phyloP scores from a whole-genome alignment of 805 yeast genomes.

The Teunomyces atbi region DNA sequence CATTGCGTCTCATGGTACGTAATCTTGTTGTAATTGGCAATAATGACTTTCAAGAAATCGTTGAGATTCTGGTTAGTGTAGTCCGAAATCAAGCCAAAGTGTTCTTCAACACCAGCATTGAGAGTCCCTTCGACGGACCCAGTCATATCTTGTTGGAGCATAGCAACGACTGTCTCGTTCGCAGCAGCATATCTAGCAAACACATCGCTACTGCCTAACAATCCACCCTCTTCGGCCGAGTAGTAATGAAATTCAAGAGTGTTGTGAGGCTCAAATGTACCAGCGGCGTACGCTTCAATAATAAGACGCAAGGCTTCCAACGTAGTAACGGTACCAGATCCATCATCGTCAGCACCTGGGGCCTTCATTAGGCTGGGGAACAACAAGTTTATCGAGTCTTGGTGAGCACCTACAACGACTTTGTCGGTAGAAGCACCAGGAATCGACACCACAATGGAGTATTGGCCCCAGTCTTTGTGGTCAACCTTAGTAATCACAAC shows the following conservation, averaged over 20 bases:
- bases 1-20: slow-evolving; percentile 74
- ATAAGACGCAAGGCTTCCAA: slow-evolving; percentile 73
- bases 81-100: slow-evolving; percentile 80
- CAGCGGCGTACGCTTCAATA: slow-evolving; percentile 30
- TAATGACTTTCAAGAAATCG: slow-evolving; percentile 58
- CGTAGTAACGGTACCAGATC: slow-evolving; percentile 79
- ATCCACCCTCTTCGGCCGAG: slow-evolving; percentile 93
- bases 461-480: slow-evolving; percentile 76
- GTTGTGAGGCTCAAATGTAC: slow-evolving; percentile 55
- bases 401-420: slow-evolving; percentile 86
- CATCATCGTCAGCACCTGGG: slow-evolving; percentile 96
- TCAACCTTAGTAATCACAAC: slow-evolving; percentile 47
- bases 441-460: slow-evolving; percentile 66
- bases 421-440: slow-evolving; percentile 48
- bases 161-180: slow-evolving; percentile 61
- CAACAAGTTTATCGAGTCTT: slow-evolving; percentile 75
- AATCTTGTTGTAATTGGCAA: slow-evolving; percentile 62
- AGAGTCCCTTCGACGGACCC: slow-evolving; percentile 61
- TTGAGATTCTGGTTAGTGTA: slow-evolving; percentile 56
- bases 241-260: slow-evolving; percentile 92
- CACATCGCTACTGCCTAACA: slow-evolving; percentile 80
- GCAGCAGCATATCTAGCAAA: slow-evolving; percentile 52
- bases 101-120: slow-evolving; percentile 53
- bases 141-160: slow-evolving; percentile 96
- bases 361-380: slow-evolving; percentile 69